Base-by-base conservation (phyloP, 1,284 basidiomycete genomes). In the Trichosporon coremiiforme region DNA sequence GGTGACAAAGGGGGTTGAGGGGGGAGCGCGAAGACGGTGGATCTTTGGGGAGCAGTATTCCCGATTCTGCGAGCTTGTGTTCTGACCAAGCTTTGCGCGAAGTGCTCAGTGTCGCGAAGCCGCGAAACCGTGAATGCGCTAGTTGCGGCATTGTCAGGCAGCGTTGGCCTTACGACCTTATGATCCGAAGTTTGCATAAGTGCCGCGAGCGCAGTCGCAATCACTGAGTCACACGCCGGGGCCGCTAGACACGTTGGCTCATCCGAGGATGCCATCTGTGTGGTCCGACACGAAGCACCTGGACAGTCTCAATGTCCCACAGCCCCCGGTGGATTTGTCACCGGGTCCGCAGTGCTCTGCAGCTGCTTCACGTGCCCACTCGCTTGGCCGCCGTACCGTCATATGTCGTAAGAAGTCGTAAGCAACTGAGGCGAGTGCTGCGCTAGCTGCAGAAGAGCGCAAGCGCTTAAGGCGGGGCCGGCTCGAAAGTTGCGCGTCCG, bases 351-450 rank as follows among this genome's bases (percentile, higher is more conserved):
- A 7, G 29, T 29, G 53, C 13, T 9, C 53, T 53, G 22, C 29
- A 20, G 22, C 53, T 15, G 53, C 53, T 29, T 13, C 22, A 29
- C 22, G 53, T 55, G 53, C 29, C 13, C 53, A 53, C 20, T 29
- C 15, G 15, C 41, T 45, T 45, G 15, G 41, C 41, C 15, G 41
- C 41, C 41, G 41, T 55, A 29, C 29, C 53, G 53, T 55, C 53
- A 55, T 55, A 25, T 55, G 10, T 55, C 53, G 53, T 55, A 55
- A 55, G 25, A 0, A 55, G 53, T 29, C 53, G 53, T 55, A 55
- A 55, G 53, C 22, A 29, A 22, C 3, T 29, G 53, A 55, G 53
- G 22, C 29, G 22, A 13, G 22, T 12, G 25, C 10, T 29, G 41
- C 41, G 41, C 41, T 45, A 2, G 36, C 5, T 12, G 4, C 10